A percentile compares a stretch with the other conserved stretches of the same genome.
Evolutionary conservation across 441 rosid species (phyloP).

Genomic region (Rhodomyrtus psidioides): DNA sequence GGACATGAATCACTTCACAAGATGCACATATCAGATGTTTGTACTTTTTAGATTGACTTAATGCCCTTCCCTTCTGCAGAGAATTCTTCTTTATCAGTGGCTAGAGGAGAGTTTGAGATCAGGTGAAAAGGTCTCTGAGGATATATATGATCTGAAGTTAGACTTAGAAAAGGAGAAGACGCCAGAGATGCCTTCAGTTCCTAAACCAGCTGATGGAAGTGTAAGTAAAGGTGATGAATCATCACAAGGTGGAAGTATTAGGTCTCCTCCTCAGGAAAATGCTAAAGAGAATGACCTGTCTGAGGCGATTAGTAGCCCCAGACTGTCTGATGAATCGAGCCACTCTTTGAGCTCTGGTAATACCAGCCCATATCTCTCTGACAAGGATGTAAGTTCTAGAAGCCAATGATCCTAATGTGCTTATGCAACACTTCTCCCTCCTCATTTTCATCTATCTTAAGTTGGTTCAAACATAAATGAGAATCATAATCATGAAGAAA

Average conservation of each 20-base stretch:
- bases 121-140: constrained; percentile 66
- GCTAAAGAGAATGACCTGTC: constrained; percentile 3
- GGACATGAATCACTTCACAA: not conserved
- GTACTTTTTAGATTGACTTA: not conserved
- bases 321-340: constrained; percentile 19
- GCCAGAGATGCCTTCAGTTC: constrained; percentile 17
- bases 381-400: constrained; percentile 39
- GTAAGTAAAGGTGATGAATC: constrained; percentile 24
- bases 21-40: not conserved
- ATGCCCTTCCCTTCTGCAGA: constrained; percentile 26
- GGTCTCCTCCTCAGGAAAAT: constrained; percentile 21
- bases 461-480: not conserved
- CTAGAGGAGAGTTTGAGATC: constrained; percentile 68
- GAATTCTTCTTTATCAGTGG: constrained; percentile 66
- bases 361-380: constrained; percentile 19
- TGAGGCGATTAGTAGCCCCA: constrained; percentile 23
- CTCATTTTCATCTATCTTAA: not conserved
- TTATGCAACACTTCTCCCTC: not conserved
- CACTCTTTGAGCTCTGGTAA: constrained; percentile 23
- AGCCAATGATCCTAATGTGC: not conserved
- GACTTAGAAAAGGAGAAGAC: constrained; percentile 23
- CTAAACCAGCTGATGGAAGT: constrained; percentile 5
- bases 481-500: not conserved
- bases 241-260: constrained; percentile 26
- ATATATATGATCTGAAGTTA: constrained; percentile 34